Percentiles rank a stretch among this genome's conserved stretches.
Conservation (phyloP, 352 stramenopile species). For the Pythium utonaiense region DNA sequence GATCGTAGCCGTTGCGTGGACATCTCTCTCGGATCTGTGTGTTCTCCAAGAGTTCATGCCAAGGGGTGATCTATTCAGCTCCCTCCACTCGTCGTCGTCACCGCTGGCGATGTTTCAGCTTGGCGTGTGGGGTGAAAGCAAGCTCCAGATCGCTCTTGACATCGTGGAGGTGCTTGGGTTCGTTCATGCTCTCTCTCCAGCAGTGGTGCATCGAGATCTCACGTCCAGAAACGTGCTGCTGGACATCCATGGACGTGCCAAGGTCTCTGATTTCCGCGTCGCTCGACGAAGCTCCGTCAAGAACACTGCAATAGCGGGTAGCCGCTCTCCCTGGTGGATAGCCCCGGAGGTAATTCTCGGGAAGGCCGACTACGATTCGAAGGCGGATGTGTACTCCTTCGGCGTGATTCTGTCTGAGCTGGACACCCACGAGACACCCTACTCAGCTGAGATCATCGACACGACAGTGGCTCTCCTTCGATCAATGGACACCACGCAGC, state of each 20-base stretch:
- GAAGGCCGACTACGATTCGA: slow-evolving; percentile 7
- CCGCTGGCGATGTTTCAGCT: background rate
- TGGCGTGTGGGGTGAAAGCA: slow-evolving; percentile 12
- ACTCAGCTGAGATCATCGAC: slow-evolving; percentile 1
- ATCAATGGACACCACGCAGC: background rate
- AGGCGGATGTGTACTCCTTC: slow-evolving; percentile 10
- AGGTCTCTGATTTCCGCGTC: slow-evolving; percentile 6
- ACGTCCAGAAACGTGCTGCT: slow-evolving; percentile 15
- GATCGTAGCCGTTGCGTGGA: slow-evolving; percentile 15
- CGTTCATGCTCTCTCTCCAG: slow-evolving; percentile 3
- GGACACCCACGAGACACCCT: background rate
- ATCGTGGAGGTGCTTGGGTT: slow-evolving; percentile 8
- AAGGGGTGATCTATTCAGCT: slow-evolving; percentile 7
- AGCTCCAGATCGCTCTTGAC: slow-evolving; percentile 15
- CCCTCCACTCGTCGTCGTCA: slow-evolving; percentile 11
- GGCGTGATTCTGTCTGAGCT: slow-evolving; percentile 2
- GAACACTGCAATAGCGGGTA: background rate
- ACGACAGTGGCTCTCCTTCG: slow-evolving; percentile 1
- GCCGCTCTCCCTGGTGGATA: slow-evolving; percentile 6
- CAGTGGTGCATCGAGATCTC: slow-evolving; percentile 12
- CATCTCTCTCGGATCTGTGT: slow-evolving; percentile 9
- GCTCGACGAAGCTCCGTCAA: background rate
- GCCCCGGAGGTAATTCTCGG: slow-evolving; percentile 7
- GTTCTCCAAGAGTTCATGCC: slow-evolving; percentile 17
- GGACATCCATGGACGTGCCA: slow-evolving; percentile 2